A percentile compares a stretch with the other conserved stretches of the same genome.
Evolutionary conservation across 192 early-diverging fungal species (phyloP).

Genomic region (Coemansia sp.): DNA sequence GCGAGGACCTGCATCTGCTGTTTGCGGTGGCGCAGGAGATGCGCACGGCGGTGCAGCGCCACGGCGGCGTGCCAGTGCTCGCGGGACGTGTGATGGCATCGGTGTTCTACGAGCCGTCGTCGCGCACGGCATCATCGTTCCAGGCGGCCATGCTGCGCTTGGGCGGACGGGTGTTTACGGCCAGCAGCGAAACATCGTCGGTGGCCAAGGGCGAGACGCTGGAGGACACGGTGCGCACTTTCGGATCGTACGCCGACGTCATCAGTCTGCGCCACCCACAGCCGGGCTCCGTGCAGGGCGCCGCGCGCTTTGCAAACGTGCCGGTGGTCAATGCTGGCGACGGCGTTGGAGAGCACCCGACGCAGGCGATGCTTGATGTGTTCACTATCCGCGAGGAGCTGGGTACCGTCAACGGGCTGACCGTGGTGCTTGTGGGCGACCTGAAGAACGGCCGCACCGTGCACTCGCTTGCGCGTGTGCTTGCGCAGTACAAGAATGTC

Average conservation of each 20-base stretch:
- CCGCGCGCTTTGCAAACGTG: constrained; percentile 84
- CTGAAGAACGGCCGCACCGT: constrained; percentile 98
- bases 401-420: constrained; percentile 93
- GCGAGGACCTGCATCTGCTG: constrained; percentile 90
- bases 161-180: constrained; percentile 86
- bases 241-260: constrained; percentile 89
- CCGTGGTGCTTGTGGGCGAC: constrained; percentile 94
- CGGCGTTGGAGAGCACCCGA: constrained; percentile 96
- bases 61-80: constrained; percentile 81
- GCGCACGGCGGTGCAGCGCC: constrained; percentile 89
- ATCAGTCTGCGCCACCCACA: constrained; percentile 93
- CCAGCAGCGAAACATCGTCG: constrained; percentile 82
- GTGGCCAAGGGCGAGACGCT: constrained; percentile 95
- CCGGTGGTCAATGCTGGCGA: constrained; percentile 98
- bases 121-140: constrained; percentile 91
- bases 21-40: constrained; percentile 98
- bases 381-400: constrained; percentile 95
- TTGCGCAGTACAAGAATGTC: constrained; percentile 85
- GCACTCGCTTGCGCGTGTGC: constrained; percentile 88
- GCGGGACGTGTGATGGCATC: constrained; percentile 89
- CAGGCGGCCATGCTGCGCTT: constrained; percentile 92
- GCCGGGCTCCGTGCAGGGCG: constrained; percentile 77
- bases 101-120: constrained; percentile 97
- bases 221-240: constrained; percentile 91
- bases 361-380: constrained; percentile 95